A percentile compares a stretch with the other conserved stretches of the same genome.
These are phyloP conservation scores for Fusarium denticulatum DNA, from an alignment of 2,329 filamentous ascomycete species.

Conservation along the genomic window DNA sequence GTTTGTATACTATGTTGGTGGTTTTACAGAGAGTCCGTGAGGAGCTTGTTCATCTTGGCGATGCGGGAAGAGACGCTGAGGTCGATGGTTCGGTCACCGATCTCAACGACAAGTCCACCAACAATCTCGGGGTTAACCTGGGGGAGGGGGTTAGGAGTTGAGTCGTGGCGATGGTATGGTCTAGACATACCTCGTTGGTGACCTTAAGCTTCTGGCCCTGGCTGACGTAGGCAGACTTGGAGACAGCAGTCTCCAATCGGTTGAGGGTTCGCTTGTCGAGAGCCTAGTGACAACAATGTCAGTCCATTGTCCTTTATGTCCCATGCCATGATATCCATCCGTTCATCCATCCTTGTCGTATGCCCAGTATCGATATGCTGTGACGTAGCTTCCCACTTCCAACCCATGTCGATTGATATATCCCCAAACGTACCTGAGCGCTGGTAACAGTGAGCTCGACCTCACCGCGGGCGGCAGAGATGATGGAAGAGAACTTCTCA, in stretches of 20 bases:
- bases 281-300: constrained; percentile 60
- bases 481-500: constrained; percentile 87
- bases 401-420: constrained; percentile 4
- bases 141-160: constrained; percentile 24
- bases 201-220: constrained; percentile 98
- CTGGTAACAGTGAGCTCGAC: constrained; percentile 92
- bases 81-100: constrained; percentile 98
- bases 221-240: constrained; percentile 89
- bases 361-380: not conserved
- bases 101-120: constrained; percentile 93
- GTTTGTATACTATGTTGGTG: constrained; percentile 37
- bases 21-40: constrained; percentile 93
- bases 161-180: not conserved
- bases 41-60: constrained; percentile 99
- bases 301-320: constrained; percentile 15
- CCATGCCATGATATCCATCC: not conserved
- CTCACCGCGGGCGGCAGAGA: constrained; percentile 91
- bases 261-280: constrained; percentile 87
- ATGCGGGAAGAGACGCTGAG: constrained; percentile 95
- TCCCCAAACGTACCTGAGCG: constrained; percentile 73
- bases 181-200: constrained; percentile 77
- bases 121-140: constrained; percentile 94
- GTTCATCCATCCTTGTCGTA: constrained; percentile 8
- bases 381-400: constrained; percentile 23
- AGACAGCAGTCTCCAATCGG: constrained; percentile 86